Percentiles rank a stretch among this genome's conserved stretches.
phyloP scores from a whole-genome alignment of 306 rosid genomes.

The Vigna reflexopilosa region DNA sequence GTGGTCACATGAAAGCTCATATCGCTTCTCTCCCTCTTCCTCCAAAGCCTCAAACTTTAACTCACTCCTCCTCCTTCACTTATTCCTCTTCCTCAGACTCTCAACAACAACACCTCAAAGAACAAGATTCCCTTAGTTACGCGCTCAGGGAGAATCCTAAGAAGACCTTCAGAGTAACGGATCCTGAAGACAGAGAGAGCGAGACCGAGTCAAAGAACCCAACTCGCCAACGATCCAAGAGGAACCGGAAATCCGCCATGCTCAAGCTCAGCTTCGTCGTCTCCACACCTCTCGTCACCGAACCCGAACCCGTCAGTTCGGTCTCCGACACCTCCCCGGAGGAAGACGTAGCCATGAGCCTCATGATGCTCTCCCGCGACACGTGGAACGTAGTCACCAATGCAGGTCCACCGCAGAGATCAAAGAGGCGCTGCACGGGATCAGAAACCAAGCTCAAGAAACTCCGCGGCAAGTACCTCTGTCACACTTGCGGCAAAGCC shows the following conservation, averaged over 20 bases:
- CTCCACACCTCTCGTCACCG: conserved; percentile 24
- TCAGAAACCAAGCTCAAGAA: conserved; percentile 53
- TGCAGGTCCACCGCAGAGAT: background rate
- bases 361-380: conserved; percentile 87
- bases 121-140: conserved; percentile 49
- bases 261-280: conserved; percentile 33
- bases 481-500: conserved; percentile 59
- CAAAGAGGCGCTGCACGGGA: background rate
- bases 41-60: conserved; percentile 50
- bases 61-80: conserved; percentile 46
- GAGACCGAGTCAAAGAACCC: conserved; percentile 86
- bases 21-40: conserved; percentile 71
- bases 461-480: conserved; percentile 56
- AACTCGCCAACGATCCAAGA: conserved; percentile 82
- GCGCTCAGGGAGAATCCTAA: conserved; percentile 76
- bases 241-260: conserved; percentile 49
- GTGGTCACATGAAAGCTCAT: conserved; percentile 97
- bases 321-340: conserved; percentile 76
- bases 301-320: conserved; percentile 66
- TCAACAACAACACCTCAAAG: conserved; percentile 28
- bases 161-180: conserved; percentile 60
- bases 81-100: conserved; percentile 37
- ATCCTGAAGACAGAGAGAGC: conserved; percentile 87
- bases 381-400: conserved; percentile 38
- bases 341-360: conserved; percentile 86